A percentile compares a stretch with the other conserved stretches of the same genome.
phyloP scores from a whole-genome alignment of 805 yeast genomes.

The Ogataea pilisensis region DNA sequence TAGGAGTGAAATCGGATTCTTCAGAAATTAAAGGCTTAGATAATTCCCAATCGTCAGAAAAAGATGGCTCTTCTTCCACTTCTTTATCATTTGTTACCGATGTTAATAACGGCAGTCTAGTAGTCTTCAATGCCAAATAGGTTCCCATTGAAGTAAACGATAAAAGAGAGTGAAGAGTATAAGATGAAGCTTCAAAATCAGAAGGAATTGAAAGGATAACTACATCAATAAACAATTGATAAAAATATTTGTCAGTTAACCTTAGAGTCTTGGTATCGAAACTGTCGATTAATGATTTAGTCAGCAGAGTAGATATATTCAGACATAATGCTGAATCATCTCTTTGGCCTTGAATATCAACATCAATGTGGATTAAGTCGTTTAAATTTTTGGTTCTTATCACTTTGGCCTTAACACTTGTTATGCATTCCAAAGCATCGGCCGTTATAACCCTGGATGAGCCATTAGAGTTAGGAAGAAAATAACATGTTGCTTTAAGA shows the following conservation, averaged over 20 bases:
- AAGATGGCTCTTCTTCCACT: conserved; percentile 85
- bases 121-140: conserved; percentile 75
- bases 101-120: conserved; percentile 67
- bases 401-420: conserved; percentile 85
- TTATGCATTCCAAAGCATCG: conserved; percentile 92
- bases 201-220: conserved; percentile 62
- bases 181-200: conserved; percentile 43
- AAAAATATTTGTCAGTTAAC: conserved; percentile 71
- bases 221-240: conserved; percentile 74
- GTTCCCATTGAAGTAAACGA: conserved; percentile 75
- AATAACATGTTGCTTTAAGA: conserved; percentile 72
- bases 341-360: conserved; percentile 75
- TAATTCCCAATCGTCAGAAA: conserved; percentile 81
- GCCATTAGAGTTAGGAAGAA: conserved; percentile 86
- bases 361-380: conserved; percentile 65
- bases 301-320: conserved; percentile 58
- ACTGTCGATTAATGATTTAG: conserved; percentile 47
- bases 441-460: conserved; percentile 80
- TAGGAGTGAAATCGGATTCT: conserved; percentile 51
- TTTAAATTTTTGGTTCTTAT: conserved; percentile 39
- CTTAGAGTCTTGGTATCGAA: conserved; percentile 51
- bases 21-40: conserved; percentile 43
- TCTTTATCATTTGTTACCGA: conserved; percentile 63
- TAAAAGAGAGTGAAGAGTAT: conserved; percentile 54
- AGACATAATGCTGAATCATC: conserved; percentile 72